Evolutionary conservation across 805 yeast genomes (phyloP).

Genomic region (Candida namnaoensis): DNA sequence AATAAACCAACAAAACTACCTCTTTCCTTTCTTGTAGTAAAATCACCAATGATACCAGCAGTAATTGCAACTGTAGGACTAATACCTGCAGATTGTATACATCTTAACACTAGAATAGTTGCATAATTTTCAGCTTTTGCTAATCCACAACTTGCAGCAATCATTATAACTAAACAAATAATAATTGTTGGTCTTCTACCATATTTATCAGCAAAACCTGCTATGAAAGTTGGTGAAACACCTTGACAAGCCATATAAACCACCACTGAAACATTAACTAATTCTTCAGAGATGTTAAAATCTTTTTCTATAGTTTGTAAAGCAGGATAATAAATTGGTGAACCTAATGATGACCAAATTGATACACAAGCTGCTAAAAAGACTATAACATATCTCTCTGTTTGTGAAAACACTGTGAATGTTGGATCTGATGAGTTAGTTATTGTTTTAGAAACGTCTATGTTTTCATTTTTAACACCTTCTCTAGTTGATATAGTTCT

Average conservation of each 20-base stretch:
- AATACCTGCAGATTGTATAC: constrained; percentile 68
- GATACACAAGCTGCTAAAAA: constrained; percentile 37
- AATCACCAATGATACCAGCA: constrained; percentile 68
- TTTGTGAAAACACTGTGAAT: constrained; percentile 33
- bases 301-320: constrained; percentile 46
- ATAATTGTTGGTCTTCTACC: constrained; percentile 70
- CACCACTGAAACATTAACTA: constrained; percentile 67
- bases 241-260: constrained; percentile 76
- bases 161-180: constrained; percentile 42
- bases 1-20: constrained; percentile 65
- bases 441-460: no score
- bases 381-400: constrained; percentile 33
- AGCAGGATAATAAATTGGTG: constrained; percentile 79
- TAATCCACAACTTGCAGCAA: constrained; percentile 57
- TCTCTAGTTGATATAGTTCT: no score
- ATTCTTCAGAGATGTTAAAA: constrained; percentile 47
- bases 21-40: constrained; percentile 54
- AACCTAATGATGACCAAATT: constrained; percentile 60
- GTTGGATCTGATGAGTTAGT: constrained; percentile 13
- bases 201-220: constrained; percentile 55
- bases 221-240: constrained; percentile 61
- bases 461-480: no score
- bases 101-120: constrained; percentile 55
- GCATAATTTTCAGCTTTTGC: constrained; percentile 52
- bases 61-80: constrained; percentile 68